Base-by-base conservation (phyloP, 495 filamentous ascomycete species). In the Aspergillus bertholletiae region DNA sequence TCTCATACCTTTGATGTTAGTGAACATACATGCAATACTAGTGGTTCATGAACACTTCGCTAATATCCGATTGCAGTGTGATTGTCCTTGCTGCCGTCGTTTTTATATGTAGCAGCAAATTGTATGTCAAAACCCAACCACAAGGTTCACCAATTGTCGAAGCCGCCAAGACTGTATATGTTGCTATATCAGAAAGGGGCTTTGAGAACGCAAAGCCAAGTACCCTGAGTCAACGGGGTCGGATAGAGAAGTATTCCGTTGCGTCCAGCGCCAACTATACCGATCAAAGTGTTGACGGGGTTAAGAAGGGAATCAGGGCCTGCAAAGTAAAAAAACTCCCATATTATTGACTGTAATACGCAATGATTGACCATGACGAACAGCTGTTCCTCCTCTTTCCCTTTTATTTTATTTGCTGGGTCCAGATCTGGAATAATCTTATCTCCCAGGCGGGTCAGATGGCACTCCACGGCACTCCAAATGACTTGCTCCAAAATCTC, bases 401-500 rank as follows among this genome's bases (percentile, higher is more conserved):
- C 8, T 54, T 61, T 15, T 58, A 59, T 5, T 59, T 56, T 5
- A 49, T 59, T 21, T 62, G 60, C 24, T 62, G 52, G 47, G 39
- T 51, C 8, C 60, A 63, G 35, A 63, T 57, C 21, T 57, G 50
- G 54, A 63, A 60, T 26, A 63, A 63, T 12, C 53, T 63, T 5
- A 68, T 79, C 50, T 73, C 77, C 1, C 77, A 66, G 60, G 74
- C 73, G 27, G 74, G 66, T 11, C 49, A 67, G 45, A 78, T 78
- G 75, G 30, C 60, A 1, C 62, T 68, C 7, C 69, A 77, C 49
- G 73, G 75, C 23, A 70, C 73, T 13, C 75, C 75, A 4, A 89
- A 89, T 67, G 86, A 89, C 50, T 71, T 87, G 35, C 80, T 88
- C 53, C 61, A 63, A 53, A 88, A 85, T 68, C 79, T 89, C 62